These are phyloP conservation scores for Pterulicium gracile DNA, from an alignment of 1,284 basidiomycete genomes.

Conservation along the genomic window DNA sequence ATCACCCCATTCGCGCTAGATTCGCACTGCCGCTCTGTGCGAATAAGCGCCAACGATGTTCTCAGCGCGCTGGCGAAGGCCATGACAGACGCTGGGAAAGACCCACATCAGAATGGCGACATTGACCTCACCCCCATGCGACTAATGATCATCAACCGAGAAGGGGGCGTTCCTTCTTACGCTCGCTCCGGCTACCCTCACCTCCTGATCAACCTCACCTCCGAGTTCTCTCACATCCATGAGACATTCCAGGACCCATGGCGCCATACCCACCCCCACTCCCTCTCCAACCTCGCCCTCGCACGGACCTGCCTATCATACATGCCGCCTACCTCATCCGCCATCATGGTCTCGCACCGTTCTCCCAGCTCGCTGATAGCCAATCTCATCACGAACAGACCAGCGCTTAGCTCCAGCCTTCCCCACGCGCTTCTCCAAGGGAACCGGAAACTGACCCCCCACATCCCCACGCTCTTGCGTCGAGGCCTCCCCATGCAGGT, in stretches of 20 bases:
- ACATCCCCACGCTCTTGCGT: slow-evolving; percentile 91
- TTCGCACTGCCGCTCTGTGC: slow-evolving; percentile 78
- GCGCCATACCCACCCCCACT: slow-evolving; percentile 74
- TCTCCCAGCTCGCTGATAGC: slow-evolving; percentile 93
- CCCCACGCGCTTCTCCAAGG: slow-evolving; percentile 87
- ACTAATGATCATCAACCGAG: slow-evolving; percentile 95
- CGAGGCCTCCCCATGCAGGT: slow-evolving; percentile 84
- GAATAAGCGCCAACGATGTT: slow-evolving; percentile 86
- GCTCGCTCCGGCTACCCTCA: slow-evolving; percentile 92
- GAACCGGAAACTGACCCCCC: slow-evolving; percentile 73
- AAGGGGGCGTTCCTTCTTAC: slow-evolving; percentile 96
- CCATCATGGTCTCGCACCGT: slow-evolving; percentile 94
- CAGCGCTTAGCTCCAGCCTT: slow-evolving; percentile 89
- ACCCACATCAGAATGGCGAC: slow-evolving; percentile 27
- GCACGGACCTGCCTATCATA: slow-evolving; percentile 82
- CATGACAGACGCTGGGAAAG: slow-evolving; percentile 62
- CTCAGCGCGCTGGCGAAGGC: slow-evolving; percentile 82
- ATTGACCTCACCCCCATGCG: slow-evolving; percentile 85
- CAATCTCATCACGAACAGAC: slow-evolving; percentile 98
- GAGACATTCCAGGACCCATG: slow-evolving; percentile 79
- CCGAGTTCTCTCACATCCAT: slow-evolving; percentile 82
- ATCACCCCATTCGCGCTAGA: slow-evolving; percentile 92
- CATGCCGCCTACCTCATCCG: slow-evolving; percentile 91
- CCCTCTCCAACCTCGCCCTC: slow-evolving; percentile 82
- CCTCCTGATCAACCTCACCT: slow-evolving; percentile 88